Evolutionary conservation across 2,329 filamentous ascomycete species (phyloP), one percentile per base, ranked within the genome.

Genomic region (Clonostachys chloroleuca): DNA sequence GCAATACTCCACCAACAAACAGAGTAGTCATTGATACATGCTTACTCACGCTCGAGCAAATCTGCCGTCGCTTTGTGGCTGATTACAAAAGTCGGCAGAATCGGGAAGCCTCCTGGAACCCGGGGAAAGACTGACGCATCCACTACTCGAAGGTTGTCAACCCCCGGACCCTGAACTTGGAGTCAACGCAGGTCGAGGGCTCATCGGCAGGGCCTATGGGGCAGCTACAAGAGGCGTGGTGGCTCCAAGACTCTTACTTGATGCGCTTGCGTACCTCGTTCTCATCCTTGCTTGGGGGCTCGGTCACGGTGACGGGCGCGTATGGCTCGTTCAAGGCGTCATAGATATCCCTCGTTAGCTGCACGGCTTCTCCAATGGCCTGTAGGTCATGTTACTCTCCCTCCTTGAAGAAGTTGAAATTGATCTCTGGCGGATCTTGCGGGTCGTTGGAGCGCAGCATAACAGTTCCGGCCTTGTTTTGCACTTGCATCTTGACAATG

Each of bases 391-490:
- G 65, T 1, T 63, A 62, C 6, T 69, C 65, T 5, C 74, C 72
- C 34, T 71, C 66, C 18, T 72, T 69, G 66, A 77, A 82, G 59
- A 74, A 83, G 59, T 80, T 77, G 67, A 82, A 85, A 45, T 70
- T 66, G 53, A 87, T 84, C 7, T 74, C 60, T 0, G 84, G 84
- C 3, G 72, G 67, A 45, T 86, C 82, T 3, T 76, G 74, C 1
- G 84, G 83, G 57, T 87, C 76, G 0, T 73, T 63, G 0, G 78
- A 81, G 10, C 68, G 68, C 6, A 89, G 74, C 6, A 60, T 73
- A 5, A 89, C 83, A 2, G 72, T 77, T 13, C 86, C 85, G 9
- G 74, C 75, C 3, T 59, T 64, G 46, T 87, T 86, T 44, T 77
- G 74, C 0, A 81, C 73, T 56, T 84, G 81, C 0, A 78, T 75